Evolutionary conservation across 768 basidiomycete species (phyloP).

Genomic region (Cyclocybe aegerita): DNA sequence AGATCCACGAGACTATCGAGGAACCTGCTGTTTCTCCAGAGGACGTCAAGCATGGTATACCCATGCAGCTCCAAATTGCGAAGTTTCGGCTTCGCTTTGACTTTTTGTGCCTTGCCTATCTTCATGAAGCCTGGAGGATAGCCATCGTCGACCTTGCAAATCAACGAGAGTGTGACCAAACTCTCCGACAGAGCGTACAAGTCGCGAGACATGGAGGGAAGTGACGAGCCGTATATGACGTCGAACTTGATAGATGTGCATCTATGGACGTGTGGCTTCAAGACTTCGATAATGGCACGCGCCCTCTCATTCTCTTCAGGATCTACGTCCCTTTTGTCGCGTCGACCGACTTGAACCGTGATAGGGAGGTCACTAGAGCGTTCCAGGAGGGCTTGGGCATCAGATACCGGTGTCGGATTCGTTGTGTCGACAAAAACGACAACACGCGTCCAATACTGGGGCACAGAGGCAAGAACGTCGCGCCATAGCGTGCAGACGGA

Average conservation of each 20-base stretch:
- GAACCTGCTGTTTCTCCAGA: background rate
- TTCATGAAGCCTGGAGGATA: background rate
- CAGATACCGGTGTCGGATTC: background rate
- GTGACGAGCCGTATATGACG: background rate
- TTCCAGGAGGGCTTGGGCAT: background rate
- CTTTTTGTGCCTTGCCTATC: background rate
- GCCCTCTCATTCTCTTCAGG: background rate
- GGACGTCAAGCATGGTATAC: background rate
- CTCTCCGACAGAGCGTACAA: background rate
- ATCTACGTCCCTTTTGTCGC: background rate
- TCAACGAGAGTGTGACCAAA: background rate
- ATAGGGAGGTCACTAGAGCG: background rate
- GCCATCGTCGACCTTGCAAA: background rate
- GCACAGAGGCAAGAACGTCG: background rate
- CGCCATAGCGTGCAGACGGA: background rate
- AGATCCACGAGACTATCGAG: background rate
- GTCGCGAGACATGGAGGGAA: background rate
- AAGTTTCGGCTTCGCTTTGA: background rate
- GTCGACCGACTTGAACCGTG: background rate
- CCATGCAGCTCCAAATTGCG: background rate
- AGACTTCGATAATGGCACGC: background rate
- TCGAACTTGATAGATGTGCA: background rate
- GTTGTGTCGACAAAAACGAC: background rate
- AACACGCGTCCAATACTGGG: background rate
- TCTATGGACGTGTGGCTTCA: background rate